Evolutionary conservation across 192 early-diverging fungal species (phyloP).

Genomic region (Mortierella claussenii): DNA sequence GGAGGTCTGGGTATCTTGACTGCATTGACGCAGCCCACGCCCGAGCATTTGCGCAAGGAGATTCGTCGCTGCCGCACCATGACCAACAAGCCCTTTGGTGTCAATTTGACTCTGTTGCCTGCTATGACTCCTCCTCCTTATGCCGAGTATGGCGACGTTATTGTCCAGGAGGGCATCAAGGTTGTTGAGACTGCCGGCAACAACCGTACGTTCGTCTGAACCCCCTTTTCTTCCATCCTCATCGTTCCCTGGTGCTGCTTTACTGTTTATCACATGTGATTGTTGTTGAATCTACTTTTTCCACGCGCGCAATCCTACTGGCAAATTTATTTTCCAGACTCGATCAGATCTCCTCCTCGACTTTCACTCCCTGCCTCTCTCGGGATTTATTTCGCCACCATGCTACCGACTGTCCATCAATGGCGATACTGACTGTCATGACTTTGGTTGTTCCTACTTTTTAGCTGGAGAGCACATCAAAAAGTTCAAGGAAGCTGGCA

Average conservation of each 20-base stretch:
- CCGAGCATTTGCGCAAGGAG: constrained; percentile 75
- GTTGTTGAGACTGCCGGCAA: constrained; percentile 89
- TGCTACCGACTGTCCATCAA: too few species aligned
- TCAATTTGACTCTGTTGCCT: constrained; percentile 84
- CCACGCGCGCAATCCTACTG: too few species aligned
- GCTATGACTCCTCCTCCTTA: constrained; percentile 87
- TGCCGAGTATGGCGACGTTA: constrained; percentile 73
- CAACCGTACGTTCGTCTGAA: constrained; percentile 64
- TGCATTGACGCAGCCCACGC: constrained; percentile 83
- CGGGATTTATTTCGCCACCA: too few species aligned
- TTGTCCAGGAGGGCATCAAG: constrained; percentile 82
- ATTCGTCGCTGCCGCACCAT: constrained; percentile 77
- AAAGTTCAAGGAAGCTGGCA: constrained; percentile 76
- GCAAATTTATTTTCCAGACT: too few species aligned
- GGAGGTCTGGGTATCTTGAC: constrained; percentile 80
- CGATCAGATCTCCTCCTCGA: too few species aligned
- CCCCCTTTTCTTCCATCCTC: constrained; percentile 10
- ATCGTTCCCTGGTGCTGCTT: background rate
- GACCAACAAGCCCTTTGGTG: constrained; percentile 85
- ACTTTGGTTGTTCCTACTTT: too few species aligned
- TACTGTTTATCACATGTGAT: constrained; percentile 22
- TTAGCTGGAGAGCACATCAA: constrained; percentile 75
- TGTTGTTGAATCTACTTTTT: too few species aligned
- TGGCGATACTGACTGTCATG: too few species aligned
- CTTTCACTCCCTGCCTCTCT: too few species aligned